Base-by-base conservation (phyloP, 768 basidiomycete genomes). In the Suillus decipiens region DNA sequence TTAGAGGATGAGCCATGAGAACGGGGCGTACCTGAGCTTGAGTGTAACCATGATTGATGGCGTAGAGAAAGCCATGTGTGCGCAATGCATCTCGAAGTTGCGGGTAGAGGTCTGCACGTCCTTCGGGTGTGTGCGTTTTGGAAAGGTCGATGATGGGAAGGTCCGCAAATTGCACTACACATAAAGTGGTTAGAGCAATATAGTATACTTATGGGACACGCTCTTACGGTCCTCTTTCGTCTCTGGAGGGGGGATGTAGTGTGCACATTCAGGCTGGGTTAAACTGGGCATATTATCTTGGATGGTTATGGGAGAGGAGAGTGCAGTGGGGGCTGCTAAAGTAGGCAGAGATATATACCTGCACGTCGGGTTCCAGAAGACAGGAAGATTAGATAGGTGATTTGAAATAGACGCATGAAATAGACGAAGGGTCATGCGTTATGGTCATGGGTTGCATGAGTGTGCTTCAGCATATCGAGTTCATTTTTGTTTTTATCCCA, bases 21-120 rank as follows among this genome's bases (percentile, higher is more conserved):
- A 36, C 6, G 17, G 11, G 45, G 2, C n/a, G 19, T n/a, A 81
- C 83, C 75, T 82, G 78, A 39, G 71, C 69, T 9, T 71, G 56
- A 0, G 74, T 75, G 61, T 79, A 81, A 0, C 82, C 81, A 62
- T 84, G 82, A 47, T 82, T 82, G 31, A 82, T 70, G 24, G 80
- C 78, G 62, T 83, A 84, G 71, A 84, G 81, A 62, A 84, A 84
- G 3, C 77, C 77, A 41, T 72, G 68, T 4, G 67, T 70, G 42
- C 68, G 67, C 64, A 77, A 71, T 6, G 76, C 77, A 56, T 76
- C 73, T 24, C 74, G 74, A 10, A 71, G 72, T 53, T 74, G 61
- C 5, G 61, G 63, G 5, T 70, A 75, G n/a, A 78, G 72, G 37
- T 66, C 73, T 1, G 67, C 71, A 3, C 73, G 72, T 8, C 75